Evolutionary conservation across 805 yeast species (phyloP), one percentile per base, ranked within the genome.

Genomic region (Pichia ethanolica): DNA sequence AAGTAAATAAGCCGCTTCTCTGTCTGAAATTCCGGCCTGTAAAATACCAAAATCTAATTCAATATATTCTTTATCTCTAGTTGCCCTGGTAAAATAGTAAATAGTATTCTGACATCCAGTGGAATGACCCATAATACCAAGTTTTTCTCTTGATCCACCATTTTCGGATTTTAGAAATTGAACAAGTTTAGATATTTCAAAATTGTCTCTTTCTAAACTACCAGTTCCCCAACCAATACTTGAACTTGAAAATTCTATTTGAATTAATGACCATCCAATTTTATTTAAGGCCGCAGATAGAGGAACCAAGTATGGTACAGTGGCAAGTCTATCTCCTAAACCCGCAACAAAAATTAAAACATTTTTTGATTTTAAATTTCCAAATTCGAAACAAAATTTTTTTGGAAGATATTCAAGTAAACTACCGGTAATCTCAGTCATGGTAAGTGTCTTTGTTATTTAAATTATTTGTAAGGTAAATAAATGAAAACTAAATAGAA

Each of bases 81-180:
- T 49, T 46, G 66, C 42, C 60, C 73, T 72, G 38, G 79, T 64
- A 14, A 81, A 54, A 56, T 82, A 87, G 51, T 81, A 78, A 60
- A 86, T 71, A 1, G 81, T 75, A 58, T 88, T 90, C 64, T 88
- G 96, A 44, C 87, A 79, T 0, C 96, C 96, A 0, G 96, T 88
- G 1, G 95, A 87, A 59, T 86, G 93, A 12, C 96, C 96, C 75
- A 83, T 72, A 9, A 88, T 60, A 11, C 86, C 83, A 35, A 87
- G 66, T 50, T 71, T 77, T 36, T 67, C 58, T 44, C 77, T 64
- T 11, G 50, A 42, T 3, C 78, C 78, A 12, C 82, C 81, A 34
- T 65, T 51, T 4, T 65, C 60, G 2, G 74, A 61, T 45, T 74
- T 70, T 56, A 87, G 69, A 62, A 79, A 86, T 35, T 70, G 63